Conservation (phyloP, 2,329 filamentous ascomycete genomes). For the Aureobasidium sp. region DNA sequence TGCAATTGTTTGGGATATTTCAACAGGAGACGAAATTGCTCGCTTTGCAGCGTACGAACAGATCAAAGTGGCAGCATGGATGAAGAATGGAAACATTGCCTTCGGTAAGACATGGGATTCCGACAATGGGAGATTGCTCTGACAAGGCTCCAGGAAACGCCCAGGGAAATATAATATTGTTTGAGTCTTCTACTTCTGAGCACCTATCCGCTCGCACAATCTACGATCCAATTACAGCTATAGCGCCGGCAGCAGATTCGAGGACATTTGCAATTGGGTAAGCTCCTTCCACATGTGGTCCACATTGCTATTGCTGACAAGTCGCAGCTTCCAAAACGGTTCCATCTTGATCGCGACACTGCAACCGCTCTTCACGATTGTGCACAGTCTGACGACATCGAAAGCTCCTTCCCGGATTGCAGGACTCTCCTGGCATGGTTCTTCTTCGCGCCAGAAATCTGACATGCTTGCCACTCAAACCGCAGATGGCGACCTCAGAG, state of each 20-base stretch:
- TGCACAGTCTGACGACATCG: conserved; percentile 83
- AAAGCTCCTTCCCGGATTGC: conserved; percentile 79
- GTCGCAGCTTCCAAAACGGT: conserved; percentile 77
- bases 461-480: conserved; percentile 96
- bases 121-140: not conserved
- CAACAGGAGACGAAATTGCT: conserved; percentile 82
- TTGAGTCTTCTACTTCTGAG: conserved; percentile 87
- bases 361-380: conserved; percentile 84
- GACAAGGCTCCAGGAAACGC: conserved; percentile 58
- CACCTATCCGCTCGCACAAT: conserved; percentile 87
- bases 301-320: conserved; percentile 1
- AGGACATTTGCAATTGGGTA: conserved; percentile 95
- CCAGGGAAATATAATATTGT: conserved; percentile 87
- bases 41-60: conserved; percentile 89
- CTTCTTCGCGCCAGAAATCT: conserved; percentile 89
- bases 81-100: conserved; percentile 92
- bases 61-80: conserved; percentile 80
- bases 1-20: conserved; percentile 92
- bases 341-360: conserved; percentile 84
- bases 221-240: conserved; percentile 87
- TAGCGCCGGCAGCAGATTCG: conserved; percentile 83
- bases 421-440: conserved; percentile 88
- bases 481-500: conserved; percentile 79
- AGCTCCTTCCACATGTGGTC: conserved; percentile 13
- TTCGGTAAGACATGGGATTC: conserved; percentile 60